Base-by-base conservation (phyloP, 2,329 filamentous ascomycete genomes). In the Penicillium sp. region DNA sequence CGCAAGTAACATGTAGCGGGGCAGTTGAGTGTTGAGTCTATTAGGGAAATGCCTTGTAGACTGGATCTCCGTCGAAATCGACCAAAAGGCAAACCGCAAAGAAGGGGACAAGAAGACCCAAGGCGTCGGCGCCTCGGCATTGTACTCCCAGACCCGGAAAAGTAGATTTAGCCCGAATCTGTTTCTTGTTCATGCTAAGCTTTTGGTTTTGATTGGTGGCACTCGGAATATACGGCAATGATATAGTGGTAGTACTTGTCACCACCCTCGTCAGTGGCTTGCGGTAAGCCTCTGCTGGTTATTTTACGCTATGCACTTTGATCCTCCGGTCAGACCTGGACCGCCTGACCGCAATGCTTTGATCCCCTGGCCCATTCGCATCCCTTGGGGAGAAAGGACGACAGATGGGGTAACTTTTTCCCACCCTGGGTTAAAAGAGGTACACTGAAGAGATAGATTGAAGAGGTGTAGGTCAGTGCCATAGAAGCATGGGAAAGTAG, bases 391-490 rank as follows among this genome's bases (percentile, higher is more conserved):
- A 5, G n/a, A 21, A 41, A 19, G 44, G 16, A 11, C 10, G 4
- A 47, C 1, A 21, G 14, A 44, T 9, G n/a, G 26, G 7, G 27
- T 27, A 13, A 22, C 11, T 19, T 2, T 31, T n/a, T 10, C 16
- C n/a, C 45, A 22, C 10, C 35, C 35, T 19, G 11, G 6, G 31
- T 5, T 33, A 3, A 33, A 5, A 16, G 31, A 9, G 44, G 26
- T 1, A 47, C 19, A 9, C 9, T n/a, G 45, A 4, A 21, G 27
- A 47, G n/a, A 1, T 31, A 13, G 11, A 13, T 47, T 29, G 26
- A 47, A 11, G 45, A 47, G 45, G 8, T 67, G 45, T 16, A 31
- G 22, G 37, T 54, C 45, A 54, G 24, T 43, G n/a, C n/a, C 10
- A 22, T 44, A 13, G 35, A 35, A 35, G 35, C 51, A 35, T 26